These are phyloP conservation scores for Aspergillus homomorphus DNA, from an alignment of 495 filamentous ascomycete species.

Conservation along the genomic window DNA sequence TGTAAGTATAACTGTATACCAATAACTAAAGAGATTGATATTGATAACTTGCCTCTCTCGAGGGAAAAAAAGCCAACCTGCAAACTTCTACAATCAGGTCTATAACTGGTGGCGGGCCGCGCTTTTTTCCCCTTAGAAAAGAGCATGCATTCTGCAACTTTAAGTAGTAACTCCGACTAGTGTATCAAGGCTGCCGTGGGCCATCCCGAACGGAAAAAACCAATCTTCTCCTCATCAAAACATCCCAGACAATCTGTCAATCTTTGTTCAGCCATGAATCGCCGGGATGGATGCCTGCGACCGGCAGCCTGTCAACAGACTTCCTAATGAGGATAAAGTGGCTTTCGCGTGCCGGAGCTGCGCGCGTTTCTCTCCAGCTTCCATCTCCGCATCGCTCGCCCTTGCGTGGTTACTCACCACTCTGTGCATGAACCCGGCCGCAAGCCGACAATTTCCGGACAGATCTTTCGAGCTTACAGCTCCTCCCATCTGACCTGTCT, in stretches of 20 bases:
- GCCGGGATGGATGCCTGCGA: constrained; percentile 10
- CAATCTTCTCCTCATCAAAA: background rate
- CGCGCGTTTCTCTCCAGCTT: constrained; percentile 28
- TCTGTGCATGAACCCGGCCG: constrained; percentile 1
- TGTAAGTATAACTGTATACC: too few species aligned
- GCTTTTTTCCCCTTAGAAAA: too few species aligned
- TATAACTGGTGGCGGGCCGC: too few species aligned
- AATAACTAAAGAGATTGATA: too few species aligned
- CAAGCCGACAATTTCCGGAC: background rate
- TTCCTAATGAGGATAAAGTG: constrained; percentile 50
- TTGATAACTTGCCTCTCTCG: too few species aligned
- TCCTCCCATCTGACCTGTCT: background rate
- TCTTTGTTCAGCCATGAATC: background rate
- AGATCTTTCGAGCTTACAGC: background rate
- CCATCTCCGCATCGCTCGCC: constrained; percentile 8
- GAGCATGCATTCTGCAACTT: too few species aligned
- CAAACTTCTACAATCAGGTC: too few species aligned
- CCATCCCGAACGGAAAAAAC: too few species aligned
- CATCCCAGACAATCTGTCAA: background rate
- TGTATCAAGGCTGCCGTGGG: too few species aligned
- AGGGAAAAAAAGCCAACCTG: too few species aligned
- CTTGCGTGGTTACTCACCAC: constrained; percentile 15
- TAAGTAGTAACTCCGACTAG: background rate
- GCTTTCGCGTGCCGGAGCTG: constrained; percentile 27
- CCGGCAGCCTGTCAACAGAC: constrained; percentile 33